A percentile compares a stretch with the other conserved stretches of the same genome.
Evolutionary conservation across 2,329 filamentous ascomycete genomes (phyloP).

Genomic region (Elsinoe necatrix): DNA sequence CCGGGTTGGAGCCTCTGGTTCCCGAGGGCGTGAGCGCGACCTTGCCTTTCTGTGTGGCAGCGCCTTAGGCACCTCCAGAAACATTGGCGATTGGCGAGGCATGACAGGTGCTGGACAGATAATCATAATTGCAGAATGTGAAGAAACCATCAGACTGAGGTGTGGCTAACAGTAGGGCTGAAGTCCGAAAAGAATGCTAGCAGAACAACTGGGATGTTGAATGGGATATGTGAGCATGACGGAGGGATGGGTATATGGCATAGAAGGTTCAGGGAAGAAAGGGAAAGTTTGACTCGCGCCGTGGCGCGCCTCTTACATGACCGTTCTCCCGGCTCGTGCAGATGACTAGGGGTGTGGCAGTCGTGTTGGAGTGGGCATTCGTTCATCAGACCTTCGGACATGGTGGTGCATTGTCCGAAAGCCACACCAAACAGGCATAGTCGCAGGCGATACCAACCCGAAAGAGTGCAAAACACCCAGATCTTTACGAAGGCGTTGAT

Average conservation of each 20-base stretch:
- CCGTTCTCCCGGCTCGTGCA: constrained; percentile 7
- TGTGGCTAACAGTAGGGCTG: neutral
- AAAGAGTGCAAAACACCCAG: neutral
- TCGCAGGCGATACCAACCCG: neutral
- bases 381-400: constrained; percentile 12
- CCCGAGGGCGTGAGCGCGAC: constrained; percentile 26
- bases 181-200: neutral
- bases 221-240: constrained; percentile 8
- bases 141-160: neutral
- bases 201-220: constrained; percentile 3
- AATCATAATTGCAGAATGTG: neutral
- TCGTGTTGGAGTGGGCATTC: constrained; percentile 5
- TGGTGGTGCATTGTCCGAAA: constrained; percentile 13
- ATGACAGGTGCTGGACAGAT: constrained; percentile 17
- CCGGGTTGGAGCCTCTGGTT: constrained; percentile 5
- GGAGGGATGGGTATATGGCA: constrained; percentile 10
- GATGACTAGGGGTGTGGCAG: neutral
- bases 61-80: constrained; percentile 31
- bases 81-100: constrained; percentile 24
- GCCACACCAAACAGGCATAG: constrained; percentile 7
- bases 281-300: constrained; percentile 11
- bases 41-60: constrained; percentile 27
- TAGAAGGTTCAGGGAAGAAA: constrained; percentile 5
- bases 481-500: neutral
- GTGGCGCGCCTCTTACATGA: neutral